Evolutionary conservation across 23 red algal species (phyloP), one percentile per base, ranked within the genome.

Genomic region (Agarophyton chilense): DNA sequence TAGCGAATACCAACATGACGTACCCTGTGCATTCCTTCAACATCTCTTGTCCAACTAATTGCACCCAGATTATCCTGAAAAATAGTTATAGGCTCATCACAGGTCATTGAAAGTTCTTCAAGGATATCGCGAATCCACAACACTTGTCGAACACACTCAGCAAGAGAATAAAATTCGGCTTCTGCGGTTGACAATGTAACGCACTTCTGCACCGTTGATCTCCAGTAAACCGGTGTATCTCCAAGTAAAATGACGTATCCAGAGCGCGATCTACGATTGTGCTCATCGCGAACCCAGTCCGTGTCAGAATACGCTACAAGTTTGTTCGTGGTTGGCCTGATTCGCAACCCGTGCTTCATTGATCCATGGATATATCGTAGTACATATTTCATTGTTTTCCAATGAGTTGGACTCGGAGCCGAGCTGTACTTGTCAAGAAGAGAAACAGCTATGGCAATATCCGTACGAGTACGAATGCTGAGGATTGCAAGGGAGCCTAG

Each of bases 401-500:
- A 92, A 55, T 82, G 52, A 11, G 7, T 46, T 50, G 10, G 34
- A 13, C 26, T 50, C 8, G 60, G 52, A 4, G 10, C 21, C 9
- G 56, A 33, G 45, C 63, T 2, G 49, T 22, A 81, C 11, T 70
- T 65, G 0, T 39, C 42, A 34, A 82, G 62, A 6, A 92, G 52
- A 14, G 61, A 72, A 18, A 82, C 76, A 0, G 76, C 76, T 26
- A 12, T 55, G 18, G 33, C n/a, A 55, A 92, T 72, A 44, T 92
- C 88, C 3, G 88, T 75, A n/a, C 76, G 17, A 40, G 88, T 92
- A 33, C 42, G 52, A 47, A 55, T 81, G 41, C 52, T 44, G 10
- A 81, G 29, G 42, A 81, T 72, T 7, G 82, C 26, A 0, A 92
- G 33, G 17, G 75, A 80, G 2, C 88, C 88, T 10, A 92, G 34